Evolutionary conservation across 345 rosid genomes (phyloP).

Genomic region (Salix dunnii): DNA sequence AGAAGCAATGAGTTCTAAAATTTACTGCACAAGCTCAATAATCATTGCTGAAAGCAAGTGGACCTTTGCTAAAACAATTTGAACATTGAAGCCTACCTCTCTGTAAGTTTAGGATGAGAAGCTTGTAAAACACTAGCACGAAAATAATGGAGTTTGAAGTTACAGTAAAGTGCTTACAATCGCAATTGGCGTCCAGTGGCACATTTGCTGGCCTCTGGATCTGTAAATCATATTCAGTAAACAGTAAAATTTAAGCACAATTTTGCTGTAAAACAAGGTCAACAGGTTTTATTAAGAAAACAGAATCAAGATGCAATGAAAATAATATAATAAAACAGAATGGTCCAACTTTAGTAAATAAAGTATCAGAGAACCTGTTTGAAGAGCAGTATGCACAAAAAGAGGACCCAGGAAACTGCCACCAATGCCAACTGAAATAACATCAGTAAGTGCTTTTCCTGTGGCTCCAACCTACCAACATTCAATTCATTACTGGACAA

Average conservation of each 20-base stretch:
- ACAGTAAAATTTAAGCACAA: not conserved
- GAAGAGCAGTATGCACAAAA: constrained; percentile 91
- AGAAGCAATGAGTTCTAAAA: not conserved
- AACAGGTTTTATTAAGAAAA: constrained; percentile 13
- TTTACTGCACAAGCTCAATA: not conserved
- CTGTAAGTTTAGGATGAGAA: not conserved
- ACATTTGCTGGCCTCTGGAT: constrained; percentile 65
- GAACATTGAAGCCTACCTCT: not conserved
- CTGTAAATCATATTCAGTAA: constrained; percentile 43
- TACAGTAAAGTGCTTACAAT: constrained; percentile 52
- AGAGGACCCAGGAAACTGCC: constrained; percentile 98
- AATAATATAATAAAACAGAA: not conserved
- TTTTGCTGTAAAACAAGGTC: constrained; percentile 10
- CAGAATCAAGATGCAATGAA: not conserved
- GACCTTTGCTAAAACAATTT: not conserved
- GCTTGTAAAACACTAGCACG: not conserved
- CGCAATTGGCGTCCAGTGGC: constrained; percentile 83
- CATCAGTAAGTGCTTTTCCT: constrained; percentile 80
- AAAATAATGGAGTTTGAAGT: not conserved
- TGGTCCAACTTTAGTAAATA: constrained; percentile 3
- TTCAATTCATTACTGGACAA: constrained; percentile 20
- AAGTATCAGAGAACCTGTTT: constrained; percentile 55
- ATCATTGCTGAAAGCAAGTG: not conserved
- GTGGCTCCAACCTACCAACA: constrained; percentile 85
- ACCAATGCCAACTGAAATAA: constrained; percentile 87